These are phyloP conservation scores for Plasmopara viticola DNA, from an alignment of 352 stramenopile species.

Conservation along the genomic window DNA sequence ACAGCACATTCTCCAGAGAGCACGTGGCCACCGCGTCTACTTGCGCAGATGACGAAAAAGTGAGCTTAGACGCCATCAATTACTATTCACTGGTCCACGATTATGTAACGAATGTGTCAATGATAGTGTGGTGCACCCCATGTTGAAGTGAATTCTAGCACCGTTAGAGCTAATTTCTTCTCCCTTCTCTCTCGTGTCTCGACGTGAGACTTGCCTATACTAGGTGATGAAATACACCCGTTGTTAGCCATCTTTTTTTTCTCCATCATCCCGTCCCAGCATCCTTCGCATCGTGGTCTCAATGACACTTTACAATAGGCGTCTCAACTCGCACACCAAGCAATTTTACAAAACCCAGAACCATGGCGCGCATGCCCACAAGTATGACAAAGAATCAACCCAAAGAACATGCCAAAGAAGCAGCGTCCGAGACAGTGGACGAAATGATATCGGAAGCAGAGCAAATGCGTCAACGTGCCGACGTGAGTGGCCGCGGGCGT, in stretches of 20 bases:
- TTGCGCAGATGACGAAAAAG: conserved; percentile 28
- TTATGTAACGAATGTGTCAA: background rate
- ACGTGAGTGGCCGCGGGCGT: conserved; percentile 18
- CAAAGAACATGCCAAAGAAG: conserved; percentile 19
- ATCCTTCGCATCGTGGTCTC: background rate
- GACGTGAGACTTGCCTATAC: background rate
- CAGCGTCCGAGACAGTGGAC: conserved; percentile 12
- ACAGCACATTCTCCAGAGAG: conserved; percentile 17
- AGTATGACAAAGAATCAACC: conserved; percentile 19
- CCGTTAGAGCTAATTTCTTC: conserved; percentile 15
- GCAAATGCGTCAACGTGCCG: conserved; percentile 13
- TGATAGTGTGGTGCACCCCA: conserved; percentile 9
- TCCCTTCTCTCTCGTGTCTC: conserved; percentile 20
- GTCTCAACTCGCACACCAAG: background rate
- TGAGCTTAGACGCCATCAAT: conserved; percentile 6
- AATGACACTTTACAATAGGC: conserved; percentile 16
- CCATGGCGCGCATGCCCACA: conserved; percentile 7
- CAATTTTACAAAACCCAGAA: background rate
- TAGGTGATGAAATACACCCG: conserved; percentile 7
- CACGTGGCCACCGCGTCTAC: conserved; percentile 43
- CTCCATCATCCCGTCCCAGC: conserved; percentile 8
- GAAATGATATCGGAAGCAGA: conserved; percentile 26
- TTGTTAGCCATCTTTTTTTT: conserved; percentile 4
- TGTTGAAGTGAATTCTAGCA: conserved; percentile 14
- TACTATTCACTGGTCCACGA: conserved; percentile 2